Conservation (phyloP, 306 rosid species). For the Gastrolobium bilobum region DNA sequence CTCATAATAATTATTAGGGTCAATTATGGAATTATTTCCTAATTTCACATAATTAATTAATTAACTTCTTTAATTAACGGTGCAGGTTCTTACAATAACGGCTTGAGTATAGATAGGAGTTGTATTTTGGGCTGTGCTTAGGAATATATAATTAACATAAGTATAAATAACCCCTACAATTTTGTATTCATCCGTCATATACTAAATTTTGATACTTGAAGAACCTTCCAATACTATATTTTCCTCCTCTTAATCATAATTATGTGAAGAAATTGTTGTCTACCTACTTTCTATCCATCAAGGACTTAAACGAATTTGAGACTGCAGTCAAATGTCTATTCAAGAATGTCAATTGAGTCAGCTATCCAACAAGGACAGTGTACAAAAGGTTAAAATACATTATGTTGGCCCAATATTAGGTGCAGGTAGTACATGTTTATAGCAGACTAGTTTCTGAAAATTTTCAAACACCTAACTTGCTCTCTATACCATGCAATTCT, state of each 20-base stretch:
- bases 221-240: conserved; percentile 10
- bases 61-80: too few species aligned
- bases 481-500: background rate
- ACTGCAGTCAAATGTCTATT: conserved; percentile 1
- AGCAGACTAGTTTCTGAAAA: background rate
- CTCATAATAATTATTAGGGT: too few species aligned
- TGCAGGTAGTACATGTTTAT: conserved; percentile 1
- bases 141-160: conserved; percentile 9
- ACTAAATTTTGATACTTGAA: conserved; percentile 9
- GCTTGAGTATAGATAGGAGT: conserved; percentile 1
- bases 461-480: conserved; percentile 8
- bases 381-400: conserved; percentile 17
- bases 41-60: too few species aligned
- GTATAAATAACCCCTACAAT: conserved; percentile 11
- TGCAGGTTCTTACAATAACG: too few species aligned
- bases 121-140: conserved; percentile 9
- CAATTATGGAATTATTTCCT: too few species aligned
- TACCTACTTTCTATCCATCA: conserved; percentile 15
- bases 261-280: background rate
- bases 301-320: background rate
- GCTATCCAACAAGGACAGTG: conserved; percentile 8
- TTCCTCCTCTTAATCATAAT: conserved; percentile 20
- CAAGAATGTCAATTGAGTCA: conserved; percentile 27
- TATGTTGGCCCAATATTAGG: background rate
- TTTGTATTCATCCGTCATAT: background rate